Base-by-base conservation (phyloP, 768 basidiomycete species). In the Dacryopinax spathularia region DNA sequence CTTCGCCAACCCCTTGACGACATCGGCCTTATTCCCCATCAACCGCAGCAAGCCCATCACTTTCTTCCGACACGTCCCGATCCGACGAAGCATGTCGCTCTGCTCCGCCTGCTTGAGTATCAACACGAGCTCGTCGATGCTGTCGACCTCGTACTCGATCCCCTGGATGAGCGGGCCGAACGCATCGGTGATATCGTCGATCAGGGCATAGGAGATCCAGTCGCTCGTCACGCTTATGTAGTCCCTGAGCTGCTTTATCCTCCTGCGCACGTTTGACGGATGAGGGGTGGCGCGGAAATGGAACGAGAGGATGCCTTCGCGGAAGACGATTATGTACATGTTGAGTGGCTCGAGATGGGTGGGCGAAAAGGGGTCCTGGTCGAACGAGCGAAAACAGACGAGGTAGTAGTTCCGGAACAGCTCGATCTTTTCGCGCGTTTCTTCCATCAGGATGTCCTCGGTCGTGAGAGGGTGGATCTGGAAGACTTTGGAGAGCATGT, bases 11-110 rank as follows among this genome's bases (percentile, higher is more conserved):
- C 96, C 96, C 73, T 99, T 99, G 67, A 99, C 96, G 67, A 99
- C 96, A 73, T 99, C 96, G 62, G 96, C 96, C 78, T 99, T 99
- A 76, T 96, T 98, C 27, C 96, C 96, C 95, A 99, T 98, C 62
- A 99, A 77, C 66, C 96, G 77, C 63, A 99, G 74, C 31, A 99
- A 75, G 18, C 96, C 96, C 96, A 99, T 98, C 68, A 99, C 96
- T 76, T 99, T 98, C 81, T 98, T 99, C 65, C 96, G 81, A 72
- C 96, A 98, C 0, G 91, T 96, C 34, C 96, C 96, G 70, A 98
- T 99, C 69, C 95, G 79, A 68, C 95, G 79, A 69, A 99, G 77
- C 96, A 99, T 99, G 78, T 99, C 96, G 68, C 87, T 95, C 76
- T 97, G 94, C 75, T 94, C 92, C 1, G 89, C 84, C 70, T 93